Base-by-base conservation (phyloP, 1,284 basidiomycete genomes). In the Blastosporella zonata region DNA sequence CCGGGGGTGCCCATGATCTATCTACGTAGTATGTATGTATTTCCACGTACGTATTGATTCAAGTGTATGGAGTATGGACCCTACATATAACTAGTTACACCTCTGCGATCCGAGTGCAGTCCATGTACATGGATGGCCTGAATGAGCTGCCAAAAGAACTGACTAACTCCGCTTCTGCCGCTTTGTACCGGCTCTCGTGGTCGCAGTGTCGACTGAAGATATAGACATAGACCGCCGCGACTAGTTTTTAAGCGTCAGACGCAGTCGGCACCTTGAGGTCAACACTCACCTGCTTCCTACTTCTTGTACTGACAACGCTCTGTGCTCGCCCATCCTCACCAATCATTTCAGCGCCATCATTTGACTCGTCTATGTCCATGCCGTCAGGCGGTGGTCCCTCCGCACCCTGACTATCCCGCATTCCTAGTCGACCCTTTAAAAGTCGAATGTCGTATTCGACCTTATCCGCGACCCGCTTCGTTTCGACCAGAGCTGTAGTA, bases 401-500 rank as follows among this genome's bases (percentile, higher is more conserved):
- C 13, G 54, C 60, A 37, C 59, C 68, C 47, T 73, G 74, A 42
- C 69, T 72, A 40, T 71, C 75, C 46, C 73, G 70, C 56, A 79
- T 69, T n/a, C 82, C 83, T 22, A 89, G 67, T 50, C 89, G 80
- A 43, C 76, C 78, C 60, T 81, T 84, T 52, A 87, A 63, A 2
- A 87, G 79, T 46, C 81, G 70, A 36, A 93, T 81, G 59, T 97
- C 94, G 61, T 88, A 85, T 25, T 94, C 90, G 6, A 87, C 79
- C 59, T 86, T 82, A 64, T 97, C 93, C 18, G 90, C 79, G n/a
- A 84, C 73, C 58, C 89, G 87, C 74, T 96, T 97, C 55, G 85
- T 85, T 57, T 97, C 93, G 12, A 95, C 75, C 57, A 97, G 68
- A 13, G 80, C 73, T 2, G 77, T 76, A 0, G 90, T 81, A 0